A percentile compares a stretch with the other conserved stretches of the same genome.
These are phyloP conservation scores for Cercospora nicotianae DNA, from an alignment of 2,329 filamentous ascomycete genomes.

Conservation along the genomic window DNA sequence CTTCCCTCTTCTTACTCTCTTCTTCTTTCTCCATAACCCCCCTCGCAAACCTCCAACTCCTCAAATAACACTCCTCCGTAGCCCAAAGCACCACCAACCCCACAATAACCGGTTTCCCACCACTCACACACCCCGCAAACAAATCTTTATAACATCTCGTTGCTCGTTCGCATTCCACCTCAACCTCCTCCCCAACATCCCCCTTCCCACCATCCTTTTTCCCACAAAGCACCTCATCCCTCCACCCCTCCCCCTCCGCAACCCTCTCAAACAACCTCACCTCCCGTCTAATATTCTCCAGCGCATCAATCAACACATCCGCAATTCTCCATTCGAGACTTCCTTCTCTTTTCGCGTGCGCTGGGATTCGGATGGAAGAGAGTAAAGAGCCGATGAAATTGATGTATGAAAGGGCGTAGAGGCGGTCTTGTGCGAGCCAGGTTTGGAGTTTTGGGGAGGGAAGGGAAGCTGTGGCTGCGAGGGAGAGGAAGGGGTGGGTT, in stretches of 20 bases:
- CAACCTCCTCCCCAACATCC: conserved; percentile 28
- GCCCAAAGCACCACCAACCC: conserved; percentile 71
- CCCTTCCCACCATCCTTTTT: not conserved
- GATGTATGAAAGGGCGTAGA: conserved; percentile 71
- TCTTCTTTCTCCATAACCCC: conserved; percentile 21
- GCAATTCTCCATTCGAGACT: conserved; percentile 59
- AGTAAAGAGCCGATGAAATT: conserved; percentile 65
- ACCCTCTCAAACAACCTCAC: conserved; percentile 66
- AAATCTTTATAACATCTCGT: conserved; percentile 55
- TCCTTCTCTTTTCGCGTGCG: conserved; percentile 39
- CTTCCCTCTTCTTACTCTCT: conserved; percentile 17
- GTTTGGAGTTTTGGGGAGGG: conserved; percentile 57
- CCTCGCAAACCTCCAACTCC: conserved; percentile 49
- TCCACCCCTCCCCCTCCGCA: conserved; percentile 49
- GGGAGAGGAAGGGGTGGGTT: conserved; percentile 64
- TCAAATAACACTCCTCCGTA: conserved; percentile 62
- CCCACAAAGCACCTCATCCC: conserved; percentile 45
- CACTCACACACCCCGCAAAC: conserved; percentile 57
- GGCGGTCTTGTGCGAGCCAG: conserved; percentile 71
- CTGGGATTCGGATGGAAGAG: conserved; percentile 59
- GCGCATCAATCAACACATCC: conserved; percentile 62
- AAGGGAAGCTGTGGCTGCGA: conserved; percentile 63
- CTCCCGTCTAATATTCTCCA: conserved; percentile 66
- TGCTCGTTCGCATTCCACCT: conserved; percentile 24
- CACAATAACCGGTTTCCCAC: conserved; percentile 58